Conservation (phyloP, 1,284 basidiomycete genomes). For the Tranzscheliella williamsii region DNA sequence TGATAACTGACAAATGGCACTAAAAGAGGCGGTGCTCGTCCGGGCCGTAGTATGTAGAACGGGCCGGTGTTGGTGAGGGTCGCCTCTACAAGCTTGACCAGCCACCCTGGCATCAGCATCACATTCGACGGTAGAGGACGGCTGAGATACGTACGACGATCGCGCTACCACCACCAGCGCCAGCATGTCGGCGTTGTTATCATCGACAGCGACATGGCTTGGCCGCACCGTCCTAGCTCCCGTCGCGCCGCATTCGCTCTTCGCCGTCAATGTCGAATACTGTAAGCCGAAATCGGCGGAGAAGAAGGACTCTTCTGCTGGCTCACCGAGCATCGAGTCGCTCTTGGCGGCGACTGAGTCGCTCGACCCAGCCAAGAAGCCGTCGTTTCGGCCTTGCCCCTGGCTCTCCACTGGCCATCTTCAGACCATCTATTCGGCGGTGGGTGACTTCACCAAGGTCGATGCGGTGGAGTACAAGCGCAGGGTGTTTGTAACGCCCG, state of each 20-base stretch:
- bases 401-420: constrained; percentile 52
- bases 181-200: constrained; percentile 22
- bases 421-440: constrained; percentile 55
- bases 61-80: too few species aligned
- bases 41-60: too few species aligned
- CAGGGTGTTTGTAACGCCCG: constrained; percentile 50
- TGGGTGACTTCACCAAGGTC: constrained; percentile 38
- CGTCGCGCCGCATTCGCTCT: constrained; percentile 29
- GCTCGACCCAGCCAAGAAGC: constrained; percentile 21
- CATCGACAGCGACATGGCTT: constrained; percentile 24
- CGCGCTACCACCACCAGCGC: not conserved
- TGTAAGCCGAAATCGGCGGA: constrained; percentile 1
- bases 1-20: too few species aligned
- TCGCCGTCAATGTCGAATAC: constrained; percentile 40
- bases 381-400: constrained; percentile 27
- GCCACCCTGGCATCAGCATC: too few species aligned
- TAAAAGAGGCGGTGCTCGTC: too few species aligned
- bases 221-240: constrained; percentile 28
- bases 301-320: not conserved
- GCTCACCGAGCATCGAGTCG: constrained; percentile 13
- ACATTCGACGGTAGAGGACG: too few species aligned
- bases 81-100: too few species aligned
- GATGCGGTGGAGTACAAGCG: constrained; percentile 53
- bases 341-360: constrained; percentile 26
- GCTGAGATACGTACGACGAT: not conserved